A percentile compares a stretch with the other conserved stretches of the same genome.
Evolutionary conservation across 495 filamentous ascomycete species (phyloP).

Genomic region (Penicillium robsamsonii): DNA sequence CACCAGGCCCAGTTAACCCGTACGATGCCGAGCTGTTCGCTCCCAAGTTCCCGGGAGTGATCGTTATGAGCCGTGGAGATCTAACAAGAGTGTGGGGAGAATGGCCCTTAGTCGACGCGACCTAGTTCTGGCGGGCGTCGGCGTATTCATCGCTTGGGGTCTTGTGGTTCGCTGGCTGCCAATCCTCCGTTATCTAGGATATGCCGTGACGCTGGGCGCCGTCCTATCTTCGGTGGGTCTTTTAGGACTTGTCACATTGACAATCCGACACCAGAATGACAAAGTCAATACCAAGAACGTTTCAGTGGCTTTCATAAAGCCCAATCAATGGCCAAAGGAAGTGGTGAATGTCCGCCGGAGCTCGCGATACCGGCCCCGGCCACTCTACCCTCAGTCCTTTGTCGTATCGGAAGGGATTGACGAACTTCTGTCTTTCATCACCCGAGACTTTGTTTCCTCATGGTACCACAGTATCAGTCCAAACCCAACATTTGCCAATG

Average conservation of each 20-base stretch:
- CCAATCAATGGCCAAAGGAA: conserved; percentile 67
- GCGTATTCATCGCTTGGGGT: conserved; percentile 81
- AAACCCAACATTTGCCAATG: conserved; percentile 73
- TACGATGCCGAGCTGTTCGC: conserved; percentile 17
- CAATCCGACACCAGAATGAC: conserved; percentile 49
- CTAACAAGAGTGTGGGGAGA: conserved; percentile 34
- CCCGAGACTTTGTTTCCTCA: conserved; percentile 79
- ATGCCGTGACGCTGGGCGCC: conserved; percentile 70
- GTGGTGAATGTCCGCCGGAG: conserved; percentile 54
- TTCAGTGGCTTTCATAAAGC: conserved; percentile 58
- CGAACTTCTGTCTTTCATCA: conserved; percentile 69
- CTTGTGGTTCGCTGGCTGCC: conserved; percentile 78
- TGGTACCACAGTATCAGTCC: conserved; percentile 89
- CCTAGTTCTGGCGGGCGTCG: conserved; percentile 65
- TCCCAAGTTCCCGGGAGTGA: conserved; percentile 25
- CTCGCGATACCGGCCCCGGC: conserved; percentile 48
- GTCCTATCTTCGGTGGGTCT: conserved; percentile 52
- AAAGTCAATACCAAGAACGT: conserved; percentile 31
- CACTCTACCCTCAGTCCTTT: conserved; percentile 75
- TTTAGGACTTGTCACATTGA: conserved; percentile 58
- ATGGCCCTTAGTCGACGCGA: conserved; percentile 81
- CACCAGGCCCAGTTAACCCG: conserved; percentile 2
- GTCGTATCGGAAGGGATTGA: conserved; percentile 79
- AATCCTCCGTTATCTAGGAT: conserved; percentile 71
- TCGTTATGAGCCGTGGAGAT: conserved; percentile 36